A percentile compares a stretch with the other conserved stretches of the same genome.
These are phyloP conservation scores for Penicillium polonicum DNA, from an alignment of 2,329 filamentous ascomycete genomes.

Conservation along the genomic window DNA sequence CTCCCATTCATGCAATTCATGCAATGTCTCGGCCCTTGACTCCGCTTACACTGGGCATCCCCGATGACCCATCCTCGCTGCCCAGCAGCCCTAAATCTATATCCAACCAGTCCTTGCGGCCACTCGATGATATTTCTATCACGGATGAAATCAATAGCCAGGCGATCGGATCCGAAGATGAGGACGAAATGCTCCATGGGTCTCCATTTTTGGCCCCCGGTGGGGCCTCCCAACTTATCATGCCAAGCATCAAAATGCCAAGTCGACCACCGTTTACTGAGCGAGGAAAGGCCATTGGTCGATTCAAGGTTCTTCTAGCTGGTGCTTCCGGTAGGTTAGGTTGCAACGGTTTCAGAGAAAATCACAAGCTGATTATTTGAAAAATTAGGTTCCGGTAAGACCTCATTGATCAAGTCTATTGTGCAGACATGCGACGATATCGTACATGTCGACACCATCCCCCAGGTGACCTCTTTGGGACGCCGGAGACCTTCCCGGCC, in stretches of 20 bases:
- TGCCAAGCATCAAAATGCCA: constrained; percentile 94
- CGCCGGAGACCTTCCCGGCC: constrained; percentile 24
- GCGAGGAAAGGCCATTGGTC: constrained; percentile 77
- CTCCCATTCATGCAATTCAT: constrained; percentile 26
- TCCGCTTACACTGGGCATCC: constrained; percentile 47
- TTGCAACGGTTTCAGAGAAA: not conserved
- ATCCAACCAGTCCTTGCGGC: constrained; percentile 58
- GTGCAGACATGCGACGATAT: constrained; percentile 86
- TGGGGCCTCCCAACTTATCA: constrained; percentile 74
- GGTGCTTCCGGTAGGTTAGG: constrained; percentile 67
- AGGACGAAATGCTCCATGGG: constrained; percentile 47
- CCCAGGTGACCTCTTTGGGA: constrained; percentile 20
- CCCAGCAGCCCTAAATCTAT: constrained; percentile 61
- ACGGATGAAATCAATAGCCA: constrained; percentile 58
- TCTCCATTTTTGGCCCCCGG: constrained; percentile 34
- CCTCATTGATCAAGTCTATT: constrained; percentile 82
- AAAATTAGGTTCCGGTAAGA: constrained; percentile 73
- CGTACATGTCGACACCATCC: constrained; percentile 77
- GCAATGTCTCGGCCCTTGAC: constrained; percentile 46
- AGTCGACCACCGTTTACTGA: constrained; percentile 84
- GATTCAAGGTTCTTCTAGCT: constrained; percentile 83
- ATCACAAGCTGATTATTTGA: constrained; percentile 1
- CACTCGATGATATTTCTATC: constrained; percentile 58
- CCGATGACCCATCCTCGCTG: constrained; percentile 50
- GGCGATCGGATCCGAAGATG: constrained; percentile 55